phyloP scores from a whole-genome alignment of 202 grass and related monocot species.

The Sporobolus alterniflorus region DNA sequence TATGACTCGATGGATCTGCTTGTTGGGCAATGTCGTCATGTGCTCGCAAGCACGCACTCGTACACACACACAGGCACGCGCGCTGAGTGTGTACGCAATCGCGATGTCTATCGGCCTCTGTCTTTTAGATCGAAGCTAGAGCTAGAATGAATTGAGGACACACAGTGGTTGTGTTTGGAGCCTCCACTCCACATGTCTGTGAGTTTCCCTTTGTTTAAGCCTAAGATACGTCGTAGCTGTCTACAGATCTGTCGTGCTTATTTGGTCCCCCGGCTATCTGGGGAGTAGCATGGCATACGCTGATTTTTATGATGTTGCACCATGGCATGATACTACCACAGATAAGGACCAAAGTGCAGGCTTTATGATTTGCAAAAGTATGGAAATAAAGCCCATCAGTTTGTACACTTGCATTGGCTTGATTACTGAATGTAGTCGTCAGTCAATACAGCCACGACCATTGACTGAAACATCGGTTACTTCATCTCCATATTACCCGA shows the following conservation, averaged over 20 bases:
- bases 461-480: slow-evolving; percentile 20
- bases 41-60: slow-evolving; percentile 28
- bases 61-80: slow-evolving; percentile 11
- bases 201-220: slow-evolving; percentile 24
- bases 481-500: neutral
- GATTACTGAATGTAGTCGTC: slow-evolving; percentile 22
- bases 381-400: slow-evolving; percentile 29
- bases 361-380: slow-evolving; percentile 41
- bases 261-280: slow-evolving; percentile 58
- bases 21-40: slow-evolving; percentile 39
- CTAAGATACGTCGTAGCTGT: slow-evolving; percentile 15
- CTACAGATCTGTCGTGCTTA: slow-evolving; percentile 30
- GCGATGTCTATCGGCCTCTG: slow-evolving; percentile 28
- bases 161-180: slow-evolving; percentile 30
- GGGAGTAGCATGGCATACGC: slow-evolving; percentile 53
- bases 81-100: neutral
- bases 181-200: neutral
- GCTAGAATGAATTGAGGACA: slow-evolving; percentile 43
- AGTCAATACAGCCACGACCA: neutral
- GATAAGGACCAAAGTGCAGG: slow-evolving; percentile 33
- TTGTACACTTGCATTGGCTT: neutral
- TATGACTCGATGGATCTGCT: neutral
- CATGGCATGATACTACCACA: slow-evolving; percentile 32
- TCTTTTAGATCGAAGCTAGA: slow-evolving; percentile 38
- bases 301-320: slow-evolving; percentile 62